Base-by-base conservation (phyloP, 768 basidiomycete species). In the Hortiboletus campestris region DNA sequence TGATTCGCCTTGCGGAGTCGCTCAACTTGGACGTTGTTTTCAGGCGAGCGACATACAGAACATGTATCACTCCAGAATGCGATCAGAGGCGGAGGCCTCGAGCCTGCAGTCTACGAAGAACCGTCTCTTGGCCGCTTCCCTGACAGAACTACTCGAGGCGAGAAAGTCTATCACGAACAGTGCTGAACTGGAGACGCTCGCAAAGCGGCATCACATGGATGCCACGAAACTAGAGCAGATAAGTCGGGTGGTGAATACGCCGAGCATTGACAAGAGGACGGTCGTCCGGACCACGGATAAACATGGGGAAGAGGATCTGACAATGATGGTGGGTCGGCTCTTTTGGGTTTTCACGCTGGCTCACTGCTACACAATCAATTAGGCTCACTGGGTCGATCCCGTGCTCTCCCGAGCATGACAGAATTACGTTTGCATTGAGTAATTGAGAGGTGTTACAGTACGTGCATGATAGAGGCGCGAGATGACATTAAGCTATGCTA, bases 121-220 rank as follows among this genome's bases (percentile, higher is more conserved):
- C 63, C 80, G 77, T 31, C 69, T 91, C 17, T 76, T 79, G 51
- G 84, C 83, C 2, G 64, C 73, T 16, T 67, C 77, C 0, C 72
- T 92, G 25, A 72, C 75, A 13, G 80, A 80, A 4, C 73, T 92
- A 7, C 76, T 92, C 19, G 82, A 90, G 57, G 80, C 80, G 59
- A 78, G 84, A 40, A 90, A 89, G 69, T 66, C 72, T 1, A 72
- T 73, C 20, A 70, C 61, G 31, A 74, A 78, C 6, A 49, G 20
- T 11, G 63, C 64, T 16, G 81, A 83, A 32, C 65, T 88, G 4
- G 75, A 77, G 22, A 61, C 67, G n/a, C 71, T 91, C 8, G 81
- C 84, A 36, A 63, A 70, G 47, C 76, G 75, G 63, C 85, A 84
- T 65, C 79, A 72, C 7, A 66, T 93, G 28, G 86, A 88, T 51